Conservation (phyloP, 2,329 filamentous ascomycete genomes). For the Colletotrichum endophyticum region DNA sequence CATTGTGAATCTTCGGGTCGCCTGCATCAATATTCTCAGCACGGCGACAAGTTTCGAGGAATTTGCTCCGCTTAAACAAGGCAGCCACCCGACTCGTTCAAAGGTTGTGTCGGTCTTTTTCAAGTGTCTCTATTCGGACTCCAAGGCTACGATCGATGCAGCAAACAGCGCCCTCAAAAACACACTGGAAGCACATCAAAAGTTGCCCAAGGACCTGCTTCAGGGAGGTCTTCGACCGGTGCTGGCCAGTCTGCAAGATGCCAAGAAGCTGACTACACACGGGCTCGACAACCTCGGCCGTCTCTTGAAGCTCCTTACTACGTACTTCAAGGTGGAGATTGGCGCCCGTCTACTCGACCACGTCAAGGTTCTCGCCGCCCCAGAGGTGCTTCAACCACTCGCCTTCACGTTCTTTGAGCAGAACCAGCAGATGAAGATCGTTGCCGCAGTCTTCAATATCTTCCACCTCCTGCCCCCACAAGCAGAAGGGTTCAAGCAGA, state of each 20-base stretch:
- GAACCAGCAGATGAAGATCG: slow-evolving; percentile 89
- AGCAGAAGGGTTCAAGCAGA: slow-evolving; percentile 89
- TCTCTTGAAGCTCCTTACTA: slow-evolving; percentile 88
- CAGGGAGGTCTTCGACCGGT: slow-evolving; percentile 95
- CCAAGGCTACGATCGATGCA: slow-evolving; percentile 88
- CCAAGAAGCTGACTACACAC: slow-evolving; percentile 85
- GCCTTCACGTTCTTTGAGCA: slow-evolving; percentile 97
- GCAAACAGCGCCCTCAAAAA: slow-evolving; percentile 90
- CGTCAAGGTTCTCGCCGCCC: slow-evolving; percentile 87
- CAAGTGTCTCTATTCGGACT: slow-evolving; percentile 94
- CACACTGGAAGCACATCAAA: slow-evolving; percentile 86
- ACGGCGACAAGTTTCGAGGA: slow-evolving; percentile 94
- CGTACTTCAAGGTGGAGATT: slow-evolving; percentile 99
- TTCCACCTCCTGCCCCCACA: slow-evolving; percentile 94
- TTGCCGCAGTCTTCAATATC: slow-evolving; percentile 93
- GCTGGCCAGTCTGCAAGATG: slow-evolving; percentile 94
- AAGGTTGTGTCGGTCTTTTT: slow-evolving; percentile 96
- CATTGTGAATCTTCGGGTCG: slow-evolving; percentile 89
- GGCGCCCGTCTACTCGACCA: slow-evolving; percentile 92
- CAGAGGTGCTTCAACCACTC: slow-evolving; percentile 80
- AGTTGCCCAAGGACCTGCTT: slow-evolving; percentile 91
- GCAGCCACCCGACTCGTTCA: slow-evolving; percentile 66
- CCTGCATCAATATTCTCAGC: slow-evolving; percentile 90
- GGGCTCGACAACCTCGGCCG: slow-evolving; percentile 91
- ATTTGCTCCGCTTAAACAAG: slow-evolving; percentile 71